Conservation (phyloP, 495 filamentous ascomycete genomes). For the Bryoglossum gracile region DNA sequence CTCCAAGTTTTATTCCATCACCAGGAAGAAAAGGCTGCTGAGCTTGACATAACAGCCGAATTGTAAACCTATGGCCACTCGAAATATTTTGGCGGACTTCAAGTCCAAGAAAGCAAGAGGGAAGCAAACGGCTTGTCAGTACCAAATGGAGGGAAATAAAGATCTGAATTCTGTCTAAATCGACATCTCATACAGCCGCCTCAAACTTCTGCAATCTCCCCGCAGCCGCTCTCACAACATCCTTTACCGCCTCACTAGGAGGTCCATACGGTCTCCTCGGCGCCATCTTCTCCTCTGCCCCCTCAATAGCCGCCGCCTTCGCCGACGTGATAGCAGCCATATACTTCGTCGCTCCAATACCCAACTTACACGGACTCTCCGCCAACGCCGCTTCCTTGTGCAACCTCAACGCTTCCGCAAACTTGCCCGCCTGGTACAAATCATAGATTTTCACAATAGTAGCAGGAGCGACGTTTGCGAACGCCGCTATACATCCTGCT, state of each 20-base stretch:
- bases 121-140: too few relatives aligned
- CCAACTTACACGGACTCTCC: conserved; percentile 51
- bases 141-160: too few relatives aligned
- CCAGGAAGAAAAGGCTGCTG: too few relatives aligned
- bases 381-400: conserved; percentile 28
- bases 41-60: too few relatives aligned
- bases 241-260: conserved; percentile 32
- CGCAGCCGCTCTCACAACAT: too few relatives aligned
- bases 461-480: conserved; percentile 28
- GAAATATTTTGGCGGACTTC: too few relatives aligned
- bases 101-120: too few relatives aligned
- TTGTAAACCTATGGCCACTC: too few relatives aligned
- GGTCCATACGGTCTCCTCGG: conserved; percentile 53
- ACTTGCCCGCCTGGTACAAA: conserved; percentile 30
- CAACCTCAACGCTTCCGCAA: conserved; percentile 29
- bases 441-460: conserved; percentile 30
- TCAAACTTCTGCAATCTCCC: too few relatives aligned
- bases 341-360: conserved; percentile 60
- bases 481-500: conserved; percentile 27
- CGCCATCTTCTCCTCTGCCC: conserved; percentile 45
- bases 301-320: conserved; percentile 48
- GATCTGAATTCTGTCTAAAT: too few relatives aligned
- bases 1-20: too few relatives aligned
- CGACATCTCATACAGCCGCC: too few relatives aligned
- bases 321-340: conserved; percentile 50